Conservation (phyloP, 1,284 basidiomycete species). For the Lentinula novae-zelandiae region DNA sequence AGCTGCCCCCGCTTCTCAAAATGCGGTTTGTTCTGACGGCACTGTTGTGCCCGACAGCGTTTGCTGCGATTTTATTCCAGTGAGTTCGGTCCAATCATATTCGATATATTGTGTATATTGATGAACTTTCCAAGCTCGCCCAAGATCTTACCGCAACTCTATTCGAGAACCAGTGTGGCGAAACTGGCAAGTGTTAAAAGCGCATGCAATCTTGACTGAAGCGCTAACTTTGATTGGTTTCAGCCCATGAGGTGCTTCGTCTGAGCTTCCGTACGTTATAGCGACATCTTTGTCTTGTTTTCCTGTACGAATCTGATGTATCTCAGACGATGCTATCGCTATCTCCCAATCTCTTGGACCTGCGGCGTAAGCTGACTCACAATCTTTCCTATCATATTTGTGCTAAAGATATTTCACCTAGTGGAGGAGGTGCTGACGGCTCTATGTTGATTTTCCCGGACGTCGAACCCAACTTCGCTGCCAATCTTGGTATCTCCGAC, state of each 20-base stretch:
- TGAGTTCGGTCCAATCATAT: background rate
- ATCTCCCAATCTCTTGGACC: constrained; percentile 7
- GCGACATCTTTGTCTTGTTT: background rate
- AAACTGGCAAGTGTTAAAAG: constrained; percentile 1
- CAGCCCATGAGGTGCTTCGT: constrained; percentile 14
- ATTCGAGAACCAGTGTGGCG: constrained; percentile 15
- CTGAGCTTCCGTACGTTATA: constrained; percentile 14
- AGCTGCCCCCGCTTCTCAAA: constrained; percentile 10
- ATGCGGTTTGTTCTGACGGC: constrained; percentile 12
- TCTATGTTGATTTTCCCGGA: constrained; percentile 17
- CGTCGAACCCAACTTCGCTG: constrained; percentile 17
- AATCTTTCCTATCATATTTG: background rate
- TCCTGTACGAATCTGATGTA: background rate
- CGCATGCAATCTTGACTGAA: background rate
- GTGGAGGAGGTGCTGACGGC: constrained; percentile 19
- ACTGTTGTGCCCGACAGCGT: constrained; percentile 10
- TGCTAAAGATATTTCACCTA: background rate
- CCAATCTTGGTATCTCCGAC: constrained; percentile 15
- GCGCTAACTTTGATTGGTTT: background rate
- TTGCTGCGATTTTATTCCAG: constrained; percentile 16
- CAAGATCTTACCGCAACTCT: constrained; percentile 11
- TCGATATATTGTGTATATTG: background rate
- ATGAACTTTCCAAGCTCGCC: constrained; percentile 7
- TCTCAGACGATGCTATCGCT: constrained; percentile 10
- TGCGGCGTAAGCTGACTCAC: background rate